A percentile compares a stretch with the other conserved stretches of the same genome.
phyloP scores from a whole-genome alignment of 2,329 filamentous ascomycete genomes.

The Aspergillus sergii region DNA sequence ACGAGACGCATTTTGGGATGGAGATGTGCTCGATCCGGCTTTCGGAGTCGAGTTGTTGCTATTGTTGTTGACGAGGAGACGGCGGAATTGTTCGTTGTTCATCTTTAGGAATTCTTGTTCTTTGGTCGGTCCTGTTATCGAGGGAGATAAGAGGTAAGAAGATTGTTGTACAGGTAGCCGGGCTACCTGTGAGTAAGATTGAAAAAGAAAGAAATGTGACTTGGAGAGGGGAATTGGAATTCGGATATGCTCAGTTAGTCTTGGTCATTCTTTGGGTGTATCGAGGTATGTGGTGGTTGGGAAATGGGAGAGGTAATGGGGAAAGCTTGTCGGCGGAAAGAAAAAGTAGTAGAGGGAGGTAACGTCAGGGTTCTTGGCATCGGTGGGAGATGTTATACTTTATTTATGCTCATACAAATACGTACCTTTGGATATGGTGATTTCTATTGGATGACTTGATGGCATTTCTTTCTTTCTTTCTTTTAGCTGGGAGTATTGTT shows the following conservation, averaged over 20 bases:
- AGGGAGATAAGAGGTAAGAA: not conserved
- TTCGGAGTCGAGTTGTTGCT: constrained; percentile 15
- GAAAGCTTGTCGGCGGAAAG: not conserved
- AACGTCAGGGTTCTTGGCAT: not conserved
- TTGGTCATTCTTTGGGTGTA: not conserved
- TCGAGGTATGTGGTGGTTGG: not conserved
- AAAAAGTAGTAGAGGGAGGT: not conserved
- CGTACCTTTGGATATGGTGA: too few species aligned
- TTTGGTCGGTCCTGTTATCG: not conserved
- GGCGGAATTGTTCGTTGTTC: constrained; percentile 96
- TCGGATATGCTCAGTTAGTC: too few species aligned
- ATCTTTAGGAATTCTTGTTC: constrained; percentile 51
- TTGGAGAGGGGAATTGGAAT: not conserved
- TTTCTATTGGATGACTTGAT: too few species aligned
- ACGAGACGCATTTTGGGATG: constrained; percentile 13
- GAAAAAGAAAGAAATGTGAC: constrained; percentile 3
- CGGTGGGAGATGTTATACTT: too few species aligned
- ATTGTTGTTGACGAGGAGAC: constrained; percentile 63
- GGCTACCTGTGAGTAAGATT: not conserved
- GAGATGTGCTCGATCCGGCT: not conserved
- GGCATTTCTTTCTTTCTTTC: too few species aligned
- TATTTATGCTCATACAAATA: too few species aligned
- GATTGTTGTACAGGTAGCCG: not conserved
- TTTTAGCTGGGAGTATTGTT: not conserved
- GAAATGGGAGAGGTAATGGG: not conserved